Evolutionary conservation across 257 asterid genomes (phyloP), one percentile per base, ranked within the genome.

Genomic region (Cordia subcordata): DNA sequence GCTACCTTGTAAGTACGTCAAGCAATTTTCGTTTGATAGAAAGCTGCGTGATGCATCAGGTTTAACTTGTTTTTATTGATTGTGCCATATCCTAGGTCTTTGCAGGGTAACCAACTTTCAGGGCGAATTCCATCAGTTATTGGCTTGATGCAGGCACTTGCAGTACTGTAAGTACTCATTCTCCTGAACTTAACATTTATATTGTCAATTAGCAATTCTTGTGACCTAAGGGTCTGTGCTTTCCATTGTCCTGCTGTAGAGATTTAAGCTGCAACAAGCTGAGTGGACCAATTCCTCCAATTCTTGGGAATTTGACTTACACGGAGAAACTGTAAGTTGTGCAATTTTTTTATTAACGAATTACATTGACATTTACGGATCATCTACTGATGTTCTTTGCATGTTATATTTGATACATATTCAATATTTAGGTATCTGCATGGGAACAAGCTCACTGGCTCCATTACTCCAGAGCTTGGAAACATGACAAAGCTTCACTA

Each of bases 71-170:
- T 1, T 13, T 12, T 13, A 15, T 1, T 40, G 44, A 13, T 17
- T 35, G 19, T 18, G 52, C 19, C 0, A 1, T 14, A 46, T 55
- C 49, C 35, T 51, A 80, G 86, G 67, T 80, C 86, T 44, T 69
- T 80, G 77, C 82, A 75, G 76, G 78, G 88, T 22, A 93, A 93
- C 63, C 79, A 52, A 23, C 82, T 93, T 52, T 72, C 88, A 0
- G 99, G 97, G 56, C 74, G 61, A 50, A 89, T 93, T 66, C 97
- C 97, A n/a, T 76, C 95, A 0, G 99, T 93, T 38, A 76, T 89
- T 62, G 99, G 99, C 59, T 80, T 93, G 69, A 93, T 93, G 99
- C 99, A 93, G 77, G 99, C 99, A 39, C 95, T 93, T 68, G 99
- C 99, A 14, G 99, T 93, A 57, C 22, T 93, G 99, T 93, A 81